Evolutionary conservation across 108 stramenopile species (phyloP).

Genomic region (Stephanodiscus minutulus): DNA sequence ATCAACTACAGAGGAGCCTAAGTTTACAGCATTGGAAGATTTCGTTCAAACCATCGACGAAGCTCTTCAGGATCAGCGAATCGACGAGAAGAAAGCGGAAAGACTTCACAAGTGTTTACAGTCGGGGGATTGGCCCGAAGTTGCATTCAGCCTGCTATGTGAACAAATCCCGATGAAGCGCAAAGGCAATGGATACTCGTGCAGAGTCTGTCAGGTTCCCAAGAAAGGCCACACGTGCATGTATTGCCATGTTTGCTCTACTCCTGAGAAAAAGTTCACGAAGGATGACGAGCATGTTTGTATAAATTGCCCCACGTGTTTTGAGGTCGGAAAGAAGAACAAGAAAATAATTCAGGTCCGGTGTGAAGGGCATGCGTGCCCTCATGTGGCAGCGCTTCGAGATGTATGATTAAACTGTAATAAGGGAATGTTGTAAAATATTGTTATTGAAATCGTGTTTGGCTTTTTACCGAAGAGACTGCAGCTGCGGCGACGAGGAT

Average conservation of each 20-base stretch:
- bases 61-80: constrained; percentile 20
- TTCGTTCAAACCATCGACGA: constrained; percentile 2
- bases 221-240: constrained; percentile 32
- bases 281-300: constrained; percentile 31
- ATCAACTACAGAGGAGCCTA: neutral
- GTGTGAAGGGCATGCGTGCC: constrained; percentile 8
- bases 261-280: constrained; percentile 14
- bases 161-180: constrained; percentile 32
- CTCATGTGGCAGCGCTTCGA: constrained; percentile 7
- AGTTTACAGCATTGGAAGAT: neutral
- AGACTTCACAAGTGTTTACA: constrained; percentile 15
- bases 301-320: constrained; percentile 24
- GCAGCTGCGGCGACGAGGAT: no score
- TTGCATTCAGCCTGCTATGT: constrained; percentile 15
- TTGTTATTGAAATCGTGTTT: neutral
- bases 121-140: neutral
- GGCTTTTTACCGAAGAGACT: neutral
- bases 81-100: constrained; percentile 13
- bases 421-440: neutral
- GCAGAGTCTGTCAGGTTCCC: constrained; percentile 30
- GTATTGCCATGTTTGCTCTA: constrained; percentile 35
- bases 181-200: constrained; percentile 27
- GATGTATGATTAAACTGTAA: neutral
- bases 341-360: constrained; percentile 35
- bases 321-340: constrained; percentile 32